phyloP scores from a whole-genome alignment of 2,329 filamentous ascomycete species.

The Neofusicoccum laricinum region DNA sequence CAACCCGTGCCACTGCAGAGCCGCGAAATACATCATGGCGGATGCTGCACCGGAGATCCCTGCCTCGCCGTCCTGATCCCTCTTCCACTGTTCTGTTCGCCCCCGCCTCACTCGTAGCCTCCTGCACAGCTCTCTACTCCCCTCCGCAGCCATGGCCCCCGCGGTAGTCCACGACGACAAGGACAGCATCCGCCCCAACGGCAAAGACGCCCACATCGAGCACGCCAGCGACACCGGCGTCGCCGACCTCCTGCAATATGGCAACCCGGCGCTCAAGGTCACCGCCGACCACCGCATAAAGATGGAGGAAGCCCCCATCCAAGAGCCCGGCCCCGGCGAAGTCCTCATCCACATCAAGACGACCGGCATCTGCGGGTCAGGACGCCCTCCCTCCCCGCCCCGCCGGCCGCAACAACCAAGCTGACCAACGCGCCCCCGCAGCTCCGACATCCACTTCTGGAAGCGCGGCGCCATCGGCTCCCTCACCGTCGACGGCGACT shows the following conservation, averaged over 20 bases:
- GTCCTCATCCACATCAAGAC: conserved; percentile 61
- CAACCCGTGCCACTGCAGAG: background rate
- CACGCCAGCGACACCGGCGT: background rate
- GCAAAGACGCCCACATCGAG: background rate
- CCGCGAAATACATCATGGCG: background rate
- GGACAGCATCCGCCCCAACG: background rate
- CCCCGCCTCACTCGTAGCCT: too few species aligned
- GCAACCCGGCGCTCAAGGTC: conserved; percentile 58
- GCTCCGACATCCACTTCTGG: conserved; percentile 69
- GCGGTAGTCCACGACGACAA: background rate
- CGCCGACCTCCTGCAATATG: conserved; percentile 6
- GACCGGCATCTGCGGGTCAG: conserved; percentile 63
- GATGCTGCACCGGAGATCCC: background rate
- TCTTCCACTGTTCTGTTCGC: background rate
- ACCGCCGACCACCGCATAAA: conserved; percentile 61
- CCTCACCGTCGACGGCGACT: conserved; percentile 60
- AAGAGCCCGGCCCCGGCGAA: conserved; percentile 52
- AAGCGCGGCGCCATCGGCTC: conserved; percentile 62
- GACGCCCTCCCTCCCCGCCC: too few species aligned
- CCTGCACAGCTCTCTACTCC: background rate
- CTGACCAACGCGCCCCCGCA: too few species aligned
- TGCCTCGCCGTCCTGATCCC: background rate
- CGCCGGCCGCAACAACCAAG: too few species aligned
- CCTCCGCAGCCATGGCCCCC: background rate
- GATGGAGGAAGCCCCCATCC: conserved; percentile 55